phyloP scores from a whole-genome alignment of 805 yeast genomes.

The Yamadazyma ubonensis region DNA sequence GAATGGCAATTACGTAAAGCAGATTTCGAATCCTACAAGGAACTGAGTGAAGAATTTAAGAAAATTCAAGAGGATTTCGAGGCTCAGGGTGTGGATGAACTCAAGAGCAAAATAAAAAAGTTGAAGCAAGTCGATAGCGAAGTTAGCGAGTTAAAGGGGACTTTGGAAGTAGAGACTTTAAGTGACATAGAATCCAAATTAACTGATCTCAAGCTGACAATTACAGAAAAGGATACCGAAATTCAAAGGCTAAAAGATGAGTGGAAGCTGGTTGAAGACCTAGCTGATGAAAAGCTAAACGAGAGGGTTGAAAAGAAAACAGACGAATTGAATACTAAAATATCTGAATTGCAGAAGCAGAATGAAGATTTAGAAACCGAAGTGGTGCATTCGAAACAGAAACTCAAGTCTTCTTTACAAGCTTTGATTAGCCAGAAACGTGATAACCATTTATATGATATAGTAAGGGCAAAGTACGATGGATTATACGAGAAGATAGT shows the following conservation, averaged over 20 bases:
- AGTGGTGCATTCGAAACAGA: neutral
- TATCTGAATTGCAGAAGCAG: neutral
- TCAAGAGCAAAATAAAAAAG: neutral
- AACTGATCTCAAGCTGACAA: neutral
- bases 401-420: constrained; percentile 1
- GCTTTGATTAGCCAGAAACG: constrained; percentile 1
- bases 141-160: neutral
- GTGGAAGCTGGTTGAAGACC: neutral
- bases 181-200: neutral
- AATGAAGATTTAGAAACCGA: neutral
- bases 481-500: constrained; percentile 10
- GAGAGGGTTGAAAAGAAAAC: too few species aligned
- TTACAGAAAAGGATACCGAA: neutral
- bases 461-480: constrained; percentile 10
- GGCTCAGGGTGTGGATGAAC: neutral
- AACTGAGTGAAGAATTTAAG: neutral
- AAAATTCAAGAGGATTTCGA: neutral
- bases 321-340: neutral
- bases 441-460: constrained; percentile 13
- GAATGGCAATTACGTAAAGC: neutral
- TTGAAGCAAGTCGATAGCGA: neutral
- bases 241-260: neutral
- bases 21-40: constrained; percentile 5
- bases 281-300: neutral
- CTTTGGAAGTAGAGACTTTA: neutral